Evolutionary conservation across 176 grass and related monocot genomes (phyloP).

Genomic region (Aegilops bicornis): DNA sequence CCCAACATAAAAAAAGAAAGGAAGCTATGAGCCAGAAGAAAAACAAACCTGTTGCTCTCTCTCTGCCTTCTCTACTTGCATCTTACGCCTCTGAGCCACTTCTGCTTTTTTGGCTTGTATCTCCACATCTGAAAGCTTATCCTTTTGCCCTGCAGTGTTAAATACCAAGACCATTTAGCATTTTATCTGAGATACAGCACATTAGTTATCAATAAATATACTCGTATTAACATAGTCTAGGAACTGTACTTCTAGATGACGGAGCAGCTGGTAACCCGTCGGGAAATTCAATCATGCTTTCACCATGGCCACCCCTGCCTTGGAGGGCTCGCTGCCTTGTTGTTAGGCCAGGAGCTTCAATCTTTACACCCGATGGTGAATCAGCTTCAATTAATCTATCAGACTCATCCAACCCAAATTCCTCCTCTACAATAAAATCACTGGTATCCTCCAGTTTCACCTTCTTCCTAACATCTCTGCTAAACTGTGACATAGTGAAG

Average conservation of each 20-base stretch:
- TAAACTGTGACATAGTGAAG: slow-evolving; percentile 50
- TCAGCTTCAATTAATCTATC: slow-evolving; percentile 38
- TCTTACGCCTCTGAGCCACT: slow-evolving; percentile 91
- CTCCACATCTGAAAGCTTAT: slow-evolving; percentile 78
- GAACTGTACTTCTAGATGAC: slow-evolving; percentile 85
- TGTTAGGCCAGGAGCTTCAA: slow-evolving; percentile 59
- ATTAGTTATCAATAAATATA: slow-evolving; percentile 25
- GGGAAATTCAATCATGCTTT: slow-evolving; percentile 82
- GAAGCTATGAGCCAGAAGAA: neutral
- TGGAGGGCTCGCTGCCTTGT: slow-evolving; percentile 92
- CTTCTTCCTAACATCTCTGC: slow-evolving; percentile 53
- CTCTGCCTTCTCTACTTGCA: slow-evolving; percentile 96
- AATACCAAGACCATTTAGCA: slow-evolving; percentile 30
- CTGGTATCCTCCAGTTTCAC: slow-evolving; percentile 41
- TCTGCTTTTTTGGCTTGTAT: slow-evolving; percentile 87
- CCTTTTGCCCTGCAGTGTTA: slow-evolving; percentile 71
- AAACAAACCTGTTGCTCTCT: slow-evolving; percentile 80
- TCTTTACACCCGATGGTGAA: slow-evolving; percentile 41
- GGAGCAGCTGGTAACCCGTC: slow-evolving; percentile 79
- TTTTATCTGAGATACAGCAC: slow-evolving; percentile 8
- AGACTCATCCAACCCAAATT: slow-evolving; percentile 58
- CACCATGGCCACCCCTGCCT: slow-evolving; percentile 72
- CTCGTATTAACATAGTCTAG: slow-evolving; percentile 38
- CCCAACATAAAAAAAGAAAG: neutral
- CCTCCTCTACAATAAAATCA: slow-evolving; percentile 74